Conservation (phyloP, 2,329 filamentous ascomycete species). For the Pseudogymnoascus sp. region DNA sequence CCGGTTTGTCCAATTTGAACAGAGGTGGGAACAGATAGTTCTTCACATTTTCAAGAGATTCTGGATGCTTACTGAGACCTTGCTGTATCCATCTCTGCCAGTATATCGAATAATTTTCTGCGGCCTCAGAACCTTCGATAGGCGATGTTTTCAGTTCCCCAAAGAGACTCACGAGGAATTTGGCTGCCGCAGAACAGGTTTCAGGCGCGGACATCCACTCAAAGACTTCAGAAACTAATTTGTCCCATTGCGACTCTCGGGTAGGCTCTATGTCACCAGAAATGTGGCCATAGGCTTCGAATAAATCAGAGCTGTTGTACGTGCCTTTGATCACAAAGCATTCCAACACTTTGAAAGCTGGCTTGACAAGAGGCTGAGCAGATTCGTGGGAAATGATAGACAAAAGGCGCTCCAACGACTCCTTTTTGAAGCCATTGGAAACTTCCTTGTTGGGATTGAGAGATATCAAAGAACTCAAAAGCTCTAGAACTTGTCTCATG, state of each 20-base stretch:
- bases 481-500: conserved; percentile 56
- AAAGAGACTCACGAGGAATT: conserved; percentile 54
- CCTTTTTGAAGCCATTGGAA: conserved; percentile 40
- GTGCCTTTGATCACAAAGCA: conserved; percentile 58
- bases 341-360: conserved; percentile 61
- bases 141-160: conserved; percentile 33
- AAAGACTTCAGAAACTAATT: conserved; percentile 44
- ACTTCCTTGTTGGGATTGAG: conserved; percentile 41
- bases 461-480: conserved; percentile 46
- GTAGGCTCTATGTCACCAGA: conserved; percentile 11
- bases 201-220: conserved; percentile 52
- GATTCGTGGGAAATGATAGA: conserved; percentile 55
- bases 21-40: conserved; percentile 58
- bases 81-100: conserved; percentile 54
- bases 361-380: conserved; percentile 60
- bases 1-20: conserved; percentile 51
- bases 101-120: conserved; percentile 30
- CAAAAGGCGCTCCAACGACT: conserved; percentile 47
- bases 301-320: conserved; percentile 18
- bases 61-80: conserved; percentile 43
- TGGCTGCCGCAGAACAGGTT: conserved; percentile 54
- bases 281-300: conserved; percentile 16
- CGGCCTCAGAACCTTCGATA: conserved; percentile 30
- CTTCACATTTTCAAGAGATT: conserved; percentile 56
- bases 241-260: conserved; percentile 42